Percentiles rank a stretch among this genome's conserved stretches.
Conservation (phyloP, 371 early-diverging fungal species). For the Mucor indicus region DNA sequence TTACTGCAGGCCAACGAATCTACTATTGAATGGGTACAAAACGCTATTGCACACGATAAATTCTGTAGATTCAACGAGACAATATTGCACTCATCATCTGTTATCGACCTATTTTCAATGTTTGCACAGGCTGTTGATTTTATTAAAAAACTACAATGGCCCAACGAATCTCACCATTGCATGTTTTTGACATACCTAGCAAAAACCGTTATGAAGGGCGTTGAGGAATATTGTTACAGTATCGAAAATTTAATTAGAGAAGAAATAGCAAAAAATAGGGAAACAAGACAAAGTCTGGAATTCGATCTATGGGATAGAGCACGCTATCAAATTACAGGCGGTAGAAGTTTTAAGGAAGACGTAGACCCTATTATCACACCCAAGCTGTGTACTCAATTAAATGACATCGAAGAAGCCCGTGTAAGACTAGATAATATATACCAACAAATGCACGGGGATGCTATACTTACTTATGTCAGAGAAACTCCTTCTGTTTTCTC, state of each 20-base stretch:
- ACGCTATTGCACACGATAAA: constrained; percentile 48
- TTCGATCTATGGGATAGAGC: constrained; percentile 9
- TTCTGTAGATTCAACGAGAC: constrained; percentile 43
- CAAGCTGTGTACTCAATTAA: constrained; percentile 51
- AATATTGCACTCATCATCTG: constrained; percentile 67
- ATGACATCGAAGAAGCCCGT: constrained; percentile 56
- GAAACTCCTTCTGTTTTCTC: constrained; percentile 10
- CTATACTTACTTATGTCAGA: constrained; percentile 29
- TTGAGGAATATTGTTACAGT: constrained; percentile 31
- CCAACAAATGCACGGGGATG: constrained; percentile 52
- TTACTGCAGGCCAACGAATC: constrained; percentile 39
- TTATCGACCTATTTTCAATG: constrained; percentile 65
- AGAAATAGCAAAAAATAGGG: no score
- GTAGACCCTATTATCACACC: constrained; percentile 32
- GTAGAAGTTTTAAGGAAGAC: constrained; percentile 2
- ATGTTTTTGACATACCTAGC: constrained; percentile 60
- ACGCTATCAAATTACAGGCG: constrained; percentile 19
- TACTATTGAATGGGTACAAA: constrained; percentile 46
- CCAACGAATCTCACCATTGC: constrained; percentile 59
- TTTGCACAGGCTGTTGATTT: constrained; percentile 64
- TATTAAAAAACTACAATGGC: constrained; percentile 62
- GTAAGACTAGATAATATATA: constrained; percentile 51
- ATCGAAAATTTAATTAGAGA: constrained; percentile 22
- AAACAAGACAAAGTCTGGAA: no score
- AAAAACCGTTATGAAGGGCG: constrained; percentile 39